Conservation (phyloP, 129 eudicot genomes). For the Apium graveolens region DNA sequence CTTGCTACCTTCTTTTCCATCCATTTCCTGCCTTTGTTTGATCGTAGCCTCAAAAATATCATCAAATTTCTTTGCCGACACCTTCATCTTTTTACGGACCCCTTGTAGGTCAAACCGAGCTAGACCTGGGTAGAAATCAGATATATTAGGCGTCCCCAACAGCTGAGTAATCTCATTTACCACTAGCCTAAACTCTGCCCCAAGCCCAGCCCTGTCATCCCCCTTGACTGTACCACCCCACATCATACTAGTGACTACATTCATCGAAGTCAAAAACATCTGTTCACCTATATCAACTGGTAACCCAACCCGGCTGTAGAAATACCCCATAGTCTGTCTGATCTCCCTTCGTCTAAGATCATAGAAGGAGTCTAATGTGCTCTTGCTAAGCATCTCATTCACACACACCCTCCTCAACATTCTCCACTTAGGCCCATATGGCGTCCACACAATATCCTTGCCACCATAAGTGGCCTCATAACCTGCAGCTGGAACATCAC, state of each 20-base stretch:
- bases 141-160: slow-evolving; percentile 51
- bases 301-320: slow-evolving; percentile 29
- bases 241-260: slow-evolving; percentile 51
- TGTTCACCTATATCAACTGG: slow-evolving; percentile 46
- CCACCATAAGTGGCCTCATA: slow-evolving; percentile 33
- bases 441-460: slow-evolving; percentile 40
- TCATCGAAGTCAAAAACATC: slow-evolving; percentile 39
- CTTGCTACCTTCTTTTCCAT: slow-evolving; percentile 20
- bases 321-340: slow-evolving; percentile 26
- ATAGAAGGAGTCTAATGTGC: slow-evolving; percentile 34
- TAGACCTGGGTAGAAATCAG: slow-evolving; percentile 51
- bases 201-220: slow-evolving; percentile 25
- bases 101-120: slow-evolving; percentile 59
- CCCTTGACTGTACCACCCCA: slow-evolving; percentile 57
- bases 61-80: slow-evolving; percentile 35
- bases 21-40: slow-evolving; percentile 28
- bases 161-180: slow-evolving; percentile 29
- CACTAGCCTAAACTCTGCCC: slow-evolving; percentile 35
- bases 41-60: slow-evolving; percentile 48
- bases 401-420: slow-evolving; percentile 43
- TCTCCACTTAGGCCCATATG: slow-evolving; percentile 45
- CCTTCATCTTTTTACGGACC: slow-evolving; percentile 36
- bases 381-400: slow-evolving; percentile 44
- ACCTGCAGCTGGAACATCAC: slow-evolving; percentile 37
- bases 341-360: slow-evolving; percentile 35